Evolutionary conservation across 805 yeast genomes (phyloP), one percentile per base, ranked within the genome.

Genomic region (Yarrowia divulgata): DNA sequence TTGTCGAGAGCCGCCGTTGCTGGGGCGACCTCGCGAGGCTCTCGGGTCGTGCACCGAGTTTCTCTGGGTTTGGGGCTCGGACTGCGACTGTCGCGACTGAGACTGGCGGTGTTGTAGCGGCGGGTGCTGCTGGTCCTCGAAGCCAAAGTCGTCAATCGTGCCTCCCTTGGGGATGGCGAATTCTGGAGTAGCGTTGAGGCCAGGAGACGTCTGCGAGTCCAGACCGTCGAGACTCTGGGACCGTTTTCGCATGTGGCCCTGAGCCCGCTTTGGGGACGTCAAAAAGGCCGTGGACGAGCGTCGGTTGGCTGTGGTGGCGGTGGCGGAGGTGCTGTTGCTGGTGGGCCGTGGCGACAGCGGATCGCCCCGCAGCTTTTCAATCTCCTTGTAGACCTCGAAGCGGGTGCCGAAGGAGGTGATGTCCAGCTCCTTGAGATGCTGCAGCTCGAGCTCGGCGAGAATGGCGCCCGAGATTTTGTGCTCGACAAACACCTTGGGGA

Each of bases 341-440:
- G 67, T 10, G 2, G 69, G 49, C 16, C 68, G 19, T 2, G 68
- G 50, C 13, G 69, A 67, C 34, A 19, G 32, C 23, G 42, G 42
- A 10, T 62, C 49, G 34, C 62, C 50, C 1, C 68, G 83, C 14
- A 76, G 74, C 45, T 87, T 85, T 77, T 91, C 97, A 74, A 95
- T 94, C 76, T 91, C 97, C 76, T 92, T 93, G 78, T 87, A 88
- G 58, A 95, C 86, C 77, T 93, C 97, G 79, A 93, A 95, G 72
- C 99, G 85, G 0, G 97, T 93, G 35, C 99, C 99, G 80, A 95
- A 95, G 4, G 97, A 90, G 62, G 87, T 84, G 67, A 95, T 94
- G 69, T 93, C 99, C 70, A 95, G 81, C 78, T 95, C 99, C 77
- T 94, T 95, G 74, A 95, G 83, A 74, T 90, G 90, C 1, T 91